These are phyloP conservation scores for Haberlea rhodopensis DNA, from an alignment of 257 asterid genomes.

Conservation along the genomic window DNA sequence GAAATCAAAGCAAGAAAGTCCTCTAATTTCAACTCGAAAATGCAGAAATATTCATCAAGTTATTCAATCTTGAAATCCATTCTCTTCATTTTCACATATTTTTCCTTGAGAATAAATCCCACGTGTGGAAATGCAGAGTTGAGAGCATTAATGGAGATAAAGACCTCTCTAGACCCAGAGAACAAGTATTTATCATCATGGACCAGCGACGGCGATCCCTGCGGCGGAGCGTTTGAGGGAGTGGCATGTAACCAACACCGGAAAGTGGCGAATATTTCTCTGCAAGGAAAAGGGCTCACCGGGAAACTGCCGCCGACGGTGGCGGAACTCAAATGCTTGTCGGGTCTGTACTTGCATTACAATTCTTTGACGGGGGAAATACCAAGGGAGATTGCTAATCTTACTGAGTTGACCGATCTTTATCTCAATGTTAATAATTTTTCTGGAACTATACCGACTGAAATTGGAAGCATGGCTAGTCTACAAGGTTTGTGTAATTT, in stretches of 20 bases:
- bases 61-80: conserved; percentile 23
- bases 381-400: conserved; percentile 75
- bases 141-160: conserved; percentile 77
- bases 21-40: conserved; percentile 21
- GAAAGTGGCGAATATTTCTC: conserved; percentile 72
- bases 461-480: conserved; percentile 76
- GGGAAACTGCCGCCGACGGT: conserved; percentile 85
- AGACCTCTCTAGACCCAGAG: conserved; percentile 69
- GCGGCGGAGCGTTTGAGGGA: conserved; percentile 70
- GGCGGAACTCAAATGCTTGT: conserved; percentile 74
- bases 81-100: conserved; percentile 30
- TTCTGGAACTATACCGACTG: conserved; percentile 58
- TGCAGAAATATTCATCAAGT: conserved; percentile 27
- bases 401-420: conserved; percentile 73
- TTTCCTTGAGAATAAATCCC: conserved; percentile 22
- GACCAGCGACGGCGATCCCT: conserved; percentile 67
- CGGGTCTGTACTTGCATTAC: conserved; percentile 83
- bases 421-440: conserved; percentile 74
- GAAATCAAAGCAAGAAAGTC: not conserved
- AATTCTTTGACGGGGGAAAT: conserved; percentile 76
- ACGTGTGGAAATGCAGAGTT: conserved; percentile 62
- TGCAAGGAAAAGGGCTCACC: conserved; percentile 63
- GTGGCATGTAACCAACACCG: conserved; percentile 82
- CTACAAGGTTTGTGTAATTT: conserved; percentile 59
- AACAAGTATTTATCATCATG: conserved; percentile 63